These are phyloP conservation scores for Zalaria sp. DNA, from an alignment of 2,329 filamentous ascomycete species.

Conservation along the genomic window DNA sequence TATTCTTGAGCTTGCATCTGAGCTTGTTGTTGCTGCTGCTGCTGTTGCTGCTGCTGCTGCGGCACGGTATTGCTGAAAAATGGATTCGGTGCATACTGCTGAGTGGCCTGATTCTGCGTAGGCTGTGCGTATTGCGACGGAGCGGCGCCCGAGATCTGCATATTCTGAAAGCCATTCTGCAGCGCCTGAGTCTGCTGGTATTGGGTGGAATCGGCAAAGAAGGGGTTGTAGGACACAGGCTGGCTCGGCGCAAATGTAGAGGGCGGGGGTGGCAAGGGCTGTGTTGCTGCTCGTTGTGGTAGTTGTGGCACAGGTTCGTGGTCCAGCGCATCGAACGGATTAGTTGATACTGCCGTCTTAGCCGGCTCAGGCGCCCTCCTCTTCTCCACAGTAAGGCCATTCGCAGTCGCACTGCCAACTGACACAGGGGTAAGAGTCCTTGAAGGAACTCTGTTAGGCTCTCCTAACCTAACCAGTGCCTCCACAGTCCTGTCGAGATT, in stretches of 20 bases:
- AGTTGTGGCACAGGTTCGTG: constrained; percentile 21
- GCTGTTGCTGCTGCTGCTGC: constrained; percentile 6
- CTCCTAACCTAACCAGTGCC: constrained; percentile 67
- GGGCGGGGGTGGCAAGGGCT: constrained; percentile 11
- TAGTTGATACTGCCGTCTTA: constrained; percentile 13
- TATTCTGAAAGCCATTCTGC: constrained; percentile 47
- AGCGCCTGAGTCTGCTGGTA: constrained; percentile 16
- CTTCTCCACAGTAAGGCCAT: constrained; percentile 29
- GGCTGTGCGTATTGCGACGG: constrained; percentile 13
- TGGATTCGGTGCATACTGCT: constrained; percentile 13
- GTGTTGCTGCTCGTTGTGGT: constrained; percentile 12
- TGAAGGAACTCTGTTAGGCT: constrained; percentile 38
- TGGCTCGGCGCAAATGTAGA: constrained; percentile 10
- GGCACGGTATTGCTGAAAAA: constrained; percentile 4
- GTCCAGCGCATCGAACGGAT: constrained; percentile 32
- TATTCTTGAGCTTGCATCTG: constrained; percentile 7
- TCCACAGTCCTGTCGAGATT: constrained; percentile 80
- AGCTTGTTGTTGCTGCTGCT: constrained; percentile 1
- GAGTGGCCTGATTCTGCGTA: not conserved
- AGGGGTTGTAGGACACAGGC: constrained; percentile 52
- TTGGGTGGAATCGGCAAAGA: constrained; percentile 32
- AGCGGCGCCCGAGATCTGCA: constrained; percentile 43
- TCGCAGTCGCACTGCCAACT: constrained; percentile 25
- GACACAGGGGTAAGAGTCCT: constrained; percentile 22
- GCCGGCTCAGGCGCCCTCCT: constrained; percentile 13